phyloP scores from a whole-genome alignment of 306 rosid genomes.

The Gastrolobium bilobum region DNA sequence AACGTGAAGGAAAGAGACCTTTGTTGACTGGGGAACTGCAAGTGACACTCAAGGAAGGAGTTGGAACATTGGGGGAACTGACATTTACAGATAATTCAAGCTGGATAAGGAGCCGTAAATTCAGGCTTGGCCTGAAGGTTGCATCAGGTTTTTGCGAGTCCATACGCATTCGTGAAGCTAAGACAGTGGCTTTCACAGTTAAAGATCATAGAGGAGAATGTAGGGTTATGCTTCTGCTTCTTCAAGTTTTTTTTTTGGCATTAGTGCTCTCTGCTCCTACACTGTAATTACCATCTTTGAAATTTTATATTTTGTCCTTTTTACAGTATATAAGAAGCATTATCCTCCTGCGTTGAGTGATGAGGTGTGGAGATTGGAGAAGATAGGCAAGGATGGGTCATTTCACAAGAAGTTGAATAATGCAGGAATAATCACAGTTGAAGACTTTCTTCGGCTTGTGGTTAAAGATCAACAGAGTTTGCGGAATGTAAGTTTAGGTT shows the following conservation, averaged over 20 bases:
- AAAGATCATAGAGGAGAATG: conserved; percentile 99
- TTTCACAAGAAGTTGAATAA: conserved; percentile 87
- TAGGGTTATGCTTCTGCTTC: conserved; percentile 56
- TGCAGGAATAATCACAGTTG: conserved; percentile 67
- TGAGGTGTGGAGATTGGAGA: conserved; percentile 98
- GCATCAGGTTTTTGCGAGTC: conserved; percentile 83
- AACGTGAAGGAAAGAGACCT: conserved; percentile 99
- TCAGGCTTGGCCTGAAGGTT: conserved; percentile 94
- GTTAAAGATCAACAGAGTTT: conserved; percentile 80
- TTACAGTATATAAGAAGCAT: conserved; percentile 97
- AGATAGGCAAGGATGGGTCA: conserved; percentile 99
- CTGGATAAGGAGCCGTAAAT: conserved; percentile 99
- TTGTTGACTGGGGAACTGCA: conserved; percentile 92
- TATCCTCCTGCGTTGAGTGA: conserved; percentile 91
- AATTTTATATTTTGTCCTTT: conserved; percentile 41
- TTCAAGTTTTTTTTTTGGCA: conserved; percentile 38
- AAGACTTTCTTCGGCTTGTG: conserved; percentile 90
- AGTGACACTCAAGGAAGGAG: conserved; percentile 95
- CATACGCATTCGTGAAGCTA: conserved; percentile 90
- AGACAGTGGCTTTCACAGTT: conserved; percentile 98
- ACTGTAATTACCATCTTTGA: conserved; percentile 18
- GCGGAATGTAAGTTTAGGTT: conserved; percentile 74
- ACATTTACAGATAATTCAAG: conserved; percentile 98
- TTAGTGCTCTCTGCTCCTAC: conserved; percentile 11
- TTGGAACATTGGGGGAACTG: conserved; percentile 93